Base-by-base conservation (phyloP, 352 stramenopile genomes). In the Paralagenidium karlingii region DNA sequence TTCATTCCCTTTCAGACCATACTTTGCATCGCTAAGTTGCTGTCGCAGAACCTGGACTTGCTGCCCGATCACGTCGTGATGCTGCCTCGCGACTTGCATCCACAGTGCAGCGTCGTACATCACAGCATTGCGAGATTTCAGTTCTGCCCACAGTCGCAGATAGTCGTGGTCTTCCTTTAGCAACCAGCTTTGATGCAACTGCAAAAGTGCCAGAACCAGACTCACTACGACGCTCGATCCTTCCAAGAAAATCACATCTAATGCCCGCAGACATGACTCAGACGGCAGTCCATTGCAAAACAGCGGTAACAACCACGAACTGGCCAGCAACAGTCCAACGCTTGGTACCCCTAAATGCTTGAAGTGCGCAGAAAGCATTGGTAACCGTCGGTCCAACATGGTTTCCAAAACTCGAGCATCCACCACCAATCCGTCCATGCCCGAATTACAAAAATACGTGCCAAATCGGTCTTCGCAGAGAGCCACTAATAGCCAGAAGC, bases 251-350 rank as follows among this genome's bases (percentile, higher is more conserved):
- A 85, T 39, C 8, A 75, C 62, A 27, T 85, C 70, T 16, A 85
- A 45, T 21, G 82, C 49, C 8, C 67, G 60, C 34, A 79, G 80
- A 19, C 55, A 77, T 15, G 63, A 81, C 16, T 81, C 63, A 20
- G 60, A 77, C 3, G 70, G 70, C 34, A 85, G 81, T 7, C 66
- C 64, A 1, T 63, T 58, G n/a, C 68, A 81, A 36, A 71, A 81
- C 3, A 82, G 42, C 0, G 70, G 70, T 20, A 85, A 24, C 8
- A 85, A 33, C 70, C 70, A 85, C n/a, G 74, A 63, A 5, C 63
- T 82, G 13, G 71, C 63, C 1, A 85, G 55, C 19, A 85, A 37
- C 0, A 85, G 47, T 0, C 70, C 70, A 22, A 79, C 64, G 21
- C 77, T 60, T 7, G 60, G 55, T 5, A 55, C 49, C 25, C 81